Evolutionary conservation across 768 basidiomycete species (phyloP), one percentile per base, ranked within the genome.

Genomic region (Trametes cingulata): DNA sequence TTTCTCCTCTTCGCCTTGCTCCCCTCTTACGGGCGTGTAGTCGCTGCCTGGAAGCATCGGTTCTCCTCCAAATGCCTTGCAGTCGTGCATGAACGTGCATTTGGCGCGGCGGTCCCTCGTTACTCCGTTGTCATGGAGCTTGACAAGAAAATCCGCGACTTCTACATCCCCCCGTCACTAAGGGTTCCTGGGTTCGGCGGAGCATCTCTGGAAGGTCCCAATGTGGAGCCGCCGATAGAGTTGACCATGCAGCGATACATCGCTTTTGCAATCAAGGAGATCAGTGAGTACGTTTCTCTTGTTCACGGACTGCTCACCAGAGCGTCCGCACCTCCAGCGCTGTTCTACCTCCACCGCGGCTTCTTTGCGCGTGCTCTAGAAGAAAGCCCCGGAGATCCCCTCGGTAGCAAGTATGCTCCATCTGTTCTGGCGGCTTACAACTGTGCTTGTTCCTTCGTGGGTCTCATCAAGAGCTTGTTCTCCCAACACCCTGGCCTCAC

Each of bases 311-410:
- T 17, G 45, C 15, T 6, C 17, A 41, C 15, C 33, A 24, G 24
- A 42, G n/a, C n/a, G 33, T 22, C 19, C 3, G 7, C 9, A 39
- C 13, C 36, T 6, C 0, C 10, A 87, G 86, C 83, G 13, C 71
- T 88, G 27, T 87, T 89, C 67, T 88, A 88, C 65, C 85, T 90
- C 79, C 87, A 90, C 71, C 80, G 87, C 48, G 86, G 86, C 6
- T 90, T 85, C 76, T 90, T 90, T 67, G 87, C 86, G 1, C 82
- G 84, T 57, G 86, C 87, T 0, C 70, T 90, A 56, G 85, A 86
- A 65, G 86, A 87, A 61, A 79, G 71, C 56, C 82, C 85, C 0
- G 73, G 71, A 7, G 87, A 90, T 69, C 86, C 86, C 5, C 82
- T 88, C 75, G 83, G 85, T 3, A 85, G 85, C 76, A 87, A 83